Percentiles rank a stretch among this genome's conserved stretches.
Conservation (phyloP, 352 stramenopile species). For the Globisporangium ultimum region DNA sequence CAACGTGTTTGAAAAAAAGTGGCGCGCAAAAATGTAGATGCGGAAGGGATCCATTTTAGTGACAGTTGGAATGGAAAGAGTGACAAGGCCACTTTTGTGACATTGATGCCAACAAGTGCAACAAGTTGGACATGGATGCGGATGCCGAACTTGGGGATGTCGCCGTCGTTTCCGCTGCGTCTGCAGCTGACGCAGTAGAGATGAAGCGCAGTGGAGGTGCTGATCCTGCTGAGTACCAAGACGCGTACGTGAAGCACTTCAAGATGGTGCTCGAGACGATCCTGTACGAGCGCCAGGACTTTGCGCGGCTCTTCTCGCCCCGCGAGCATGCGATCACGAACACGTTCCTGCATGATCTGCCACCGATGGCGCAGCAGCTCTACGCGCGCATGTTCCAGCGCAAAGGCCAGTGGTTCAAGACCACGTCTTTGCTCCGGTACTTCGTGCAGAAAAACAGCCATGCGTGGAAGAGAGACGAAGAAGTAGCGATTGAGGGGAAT, state of each 20-base stretch:
- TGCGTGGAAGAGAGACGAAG: not conserved
- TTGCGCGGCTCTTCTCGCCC: slow-evolving; percentile 39
- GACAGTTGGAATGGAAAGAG: slow-evolving; percentile 1
- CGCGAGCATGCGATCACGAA: slow-evolving; percentile 40
- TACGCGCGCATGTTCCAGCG: slow-evolving; percentile 79
- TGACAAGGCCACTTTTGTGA: not conserved
- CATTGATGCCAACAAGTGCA: not conserved
- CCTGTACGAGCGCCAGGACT: slow-evolving; percentile 39
- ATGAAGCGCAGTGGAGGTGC: not conserved
- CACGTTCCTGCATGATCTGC: slow-evolving; percentile 42
- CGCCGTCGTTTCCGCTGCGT: not conserved
- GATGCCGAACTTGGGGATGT: not conserved
- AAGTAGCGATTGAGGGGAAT: not conserved
- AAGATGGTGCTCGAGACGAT: slow-evolving; percentile 48
- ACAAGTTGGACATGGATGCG: not conserved
- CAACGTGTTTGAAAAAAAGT: slow-evolving; percentile 9
- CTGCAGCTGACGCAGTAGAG: not conserved
- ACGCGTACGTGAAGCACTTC: slow-evolving; percentile 70
- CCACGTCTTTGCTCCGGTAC: slow-evolving; percentile 56
- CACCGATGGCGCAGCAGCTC: slow-evolving; percentile 53
- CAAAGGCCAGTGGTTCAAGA: slow-evolving; percentile 74
- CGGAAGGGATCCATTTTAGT: not conserved
- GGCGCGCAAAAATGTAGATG: not conserved
- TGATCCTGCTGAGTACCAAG: slow-evolving; percentile 18
- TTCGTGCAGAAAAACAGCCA: slow-evolving; percentile 20